These are phyloP conservation scores for Leavenworthia alabamica DNA, from an alignment of 345 rosid genomes.

Conservation along the genomic window DNA sequence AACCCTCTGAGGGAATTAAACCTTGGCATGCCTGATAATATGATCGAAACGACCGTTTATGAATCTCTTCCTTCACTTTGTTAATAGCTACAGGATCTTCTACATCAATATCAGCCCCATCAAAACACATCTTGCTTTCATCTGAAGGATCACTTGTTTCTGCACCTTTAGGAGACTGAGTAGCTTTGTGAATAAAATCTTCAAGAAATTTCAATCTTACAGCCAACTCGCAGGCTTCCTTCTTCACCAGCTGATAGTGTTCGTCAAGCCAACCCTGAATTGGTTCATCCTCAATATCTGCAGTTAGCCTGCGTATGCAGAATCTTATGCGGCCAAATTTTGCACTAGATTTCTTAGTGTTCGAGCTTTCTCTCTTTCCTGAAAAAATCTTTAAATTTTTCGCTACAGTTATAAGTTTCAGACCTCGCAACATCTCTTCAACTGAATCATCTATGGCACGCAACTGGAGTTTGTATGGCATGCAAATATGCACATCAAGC, in stretches of 20 bases:
- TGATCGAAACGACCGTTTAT: constrained; percentile 62
- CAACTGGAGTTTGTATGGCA: constrained; percentile 85
- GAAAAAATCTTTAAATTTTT: constrained; percentile 52
- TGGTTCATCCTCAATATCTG: constrained; percentile 97
- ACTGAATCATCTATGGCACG: constrained; percentile 95
- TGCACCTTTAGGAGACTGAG: constrained; percentile 38
- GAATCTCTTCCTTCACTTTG: constrained; percentile 65
- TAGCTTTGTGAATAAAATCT: constrained; percentile 46
- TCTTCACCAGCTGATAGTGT: constrained; percentile 73
- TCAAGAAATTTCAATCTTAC: constrained; percentile 81
- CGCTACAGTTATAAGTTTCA: constrained; percentile 71
- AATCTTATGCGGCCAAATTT: constrained; percentile 74
- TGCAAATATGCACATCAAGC: constrained; percentile 70
- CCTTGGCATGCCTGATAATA: constrained; percentile 86
- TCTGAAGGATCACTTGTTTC: constrained; percentile 43
- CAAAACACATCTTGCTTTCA: constrained; percentile 46
- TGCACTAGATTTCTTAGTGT: constrained; percentile 63
- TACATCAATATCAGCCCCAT: constrained; percentile 59
- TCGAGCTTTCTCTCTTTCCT: constrained; percentile 55
- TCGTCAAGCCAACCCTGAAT: constrained; percentile 99
- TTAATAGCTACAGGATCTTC: constrained; percentile 49
- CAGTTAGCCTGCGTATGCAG: constrained; percentile 61
- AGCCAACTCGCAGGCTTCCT: constrained; percentile 81
- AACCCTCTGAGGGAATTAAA: constrained; percentile 60
- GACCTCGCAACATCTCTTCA: constrained; percentile 87